Base-by-base conservation (phyloP, 1,284 basidiomycete genomes). In the Tilletia horrida region DNA sequence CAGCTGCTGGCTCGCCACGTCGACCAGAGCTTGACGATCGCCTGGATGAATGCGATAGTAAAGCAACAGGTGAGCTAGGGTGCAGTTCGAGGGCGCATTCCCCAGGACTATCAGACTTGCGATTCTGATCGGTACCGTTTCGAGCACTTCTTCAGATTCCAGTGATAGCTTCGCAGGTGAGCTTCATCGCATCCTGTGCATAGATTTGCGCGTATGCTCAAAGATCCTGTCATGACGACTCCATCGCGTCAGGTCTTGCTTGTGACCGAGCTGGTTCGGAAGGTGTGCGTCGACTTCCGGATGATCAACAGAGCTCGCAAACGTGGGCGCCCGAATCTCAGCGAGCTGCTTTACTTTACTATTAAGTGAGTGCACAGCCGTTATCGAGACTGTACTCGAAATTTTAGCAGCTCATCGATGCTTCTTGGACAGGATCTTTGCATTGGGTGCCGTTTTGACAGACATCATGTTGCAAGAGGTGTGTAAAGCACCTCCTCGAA, bases 61-160 rank as follows among this genome's bases (percentile, higher is more conserved):
- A 59, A 59, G 29, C 55, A 59, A 40, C 55, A 59, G 55, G 55
- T 59, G 27, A 25, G 55, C n/a, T n/a, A n/a, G n/a, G n/a, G n/a
- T n/a, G n/a, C n/a, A n/a, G n/a, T n/a, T n/a, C n/a, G n/a, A n/a
- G n/a, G n/a, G n/a, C n/a, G n/a, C n/a, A n/a, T n/a, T n/a, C n/a
- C n/a, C n/a, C n/a, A n/a, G n/a, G n/a, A n/a, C n/a, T n/a, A n/a
- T n/a, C n/a, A n/a, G n/a, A n/a, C n/a, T n/a, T n/a, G n/a, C n/a
- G n/a, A n/a, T n/a, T n/a, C n/a, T n/a, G n/a, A n/a, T n/a, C n/a
- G n/a, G n/a, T n/a, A n/a, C n/a, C n/a, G 35, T 40, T 11, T 40
- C 35, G 11, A 6, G 35, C 35, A 4, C 35, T 40, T 40, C 35
- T 11, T 40, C 31, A 59, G 55, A 35, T 59, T 16, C 55, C 55